These are phyloP conservation scores for Phaeosphaeriaceae sp. DNA, from an alignment of 2,329 filamentous ascomycete species.

Conservation along the genomic window DNA sequence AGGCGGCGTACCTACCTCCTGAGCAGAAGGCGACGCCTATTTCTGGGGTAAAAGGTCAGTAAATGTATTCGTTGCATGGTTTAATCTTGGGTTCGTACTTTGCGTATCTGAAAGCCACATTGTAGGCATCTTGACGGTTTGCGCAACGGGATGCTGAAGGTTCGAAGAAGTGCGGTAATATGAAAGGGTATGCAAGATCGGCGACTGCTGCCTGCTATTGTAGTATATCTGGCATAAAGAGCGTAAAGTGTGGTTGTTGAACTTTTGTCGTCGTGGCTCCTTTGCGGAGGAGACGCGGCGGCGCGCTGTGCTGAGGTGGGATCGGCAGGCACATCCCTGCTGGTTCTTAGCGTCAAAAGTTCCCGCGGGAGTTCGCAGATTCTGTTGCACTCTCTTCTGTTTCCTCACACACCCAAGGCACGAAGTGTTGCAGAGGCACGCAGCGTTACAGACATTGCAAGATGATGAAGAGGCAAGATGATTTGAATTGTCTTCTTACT, in stretches of 20 bases:
- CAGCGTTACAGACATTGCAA: background rate
- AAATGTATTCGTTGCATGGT: background rate
- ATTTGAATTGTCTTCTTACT: background rate
- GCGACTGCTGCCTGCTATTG: slow-evolving; percentile 6
- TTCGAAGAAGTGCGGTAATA: background rate
- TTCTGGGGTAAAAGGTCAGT: slow-evolving; percentile 63
- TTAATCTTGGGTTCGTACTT: too few species aligned
- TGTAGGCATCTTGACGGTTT: slow-evolving; percentile 66
- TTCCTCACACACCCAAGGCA: background rate
- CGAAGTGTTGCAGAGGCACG: background rate
- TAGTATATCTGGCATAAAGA: slow-evolving; percentile 15
- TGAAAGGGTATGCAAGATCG: background rate
- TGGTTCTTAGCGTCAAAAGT: slow-evolving; percentile 21
- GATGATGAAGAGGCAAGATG: background rate
- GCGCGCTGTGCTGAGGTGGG: slow-evolving; percentile 10
- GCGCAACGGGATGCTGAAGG: background rate
- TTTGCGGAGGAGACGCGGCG: slow-evolving; percentile 25
- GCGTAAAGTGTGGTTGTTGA: slow-evolving; percentile 6
- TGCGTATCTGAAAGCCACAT: slow-evolving; percentile 98
- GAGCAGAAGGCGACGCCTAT: slow-evolving; percentile 98
- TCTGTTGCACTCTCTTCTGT: background rate
- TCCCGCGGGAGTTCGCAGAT: slow-evolving; percentile 29
- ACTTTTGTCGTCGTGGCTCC: slow-evolving; percentile 44
- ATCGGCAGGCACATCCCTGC: slow-evolving; percentile 22
- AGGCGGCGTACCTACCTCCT: slow-evolving; percentile 73